Percentiles rank a stretch among this genome's conserved stretches.
Evolutionary conservation across 352 stramenopile genomes (phyloP).

Genomic region (Phytophthora pistaciae): DNA sequence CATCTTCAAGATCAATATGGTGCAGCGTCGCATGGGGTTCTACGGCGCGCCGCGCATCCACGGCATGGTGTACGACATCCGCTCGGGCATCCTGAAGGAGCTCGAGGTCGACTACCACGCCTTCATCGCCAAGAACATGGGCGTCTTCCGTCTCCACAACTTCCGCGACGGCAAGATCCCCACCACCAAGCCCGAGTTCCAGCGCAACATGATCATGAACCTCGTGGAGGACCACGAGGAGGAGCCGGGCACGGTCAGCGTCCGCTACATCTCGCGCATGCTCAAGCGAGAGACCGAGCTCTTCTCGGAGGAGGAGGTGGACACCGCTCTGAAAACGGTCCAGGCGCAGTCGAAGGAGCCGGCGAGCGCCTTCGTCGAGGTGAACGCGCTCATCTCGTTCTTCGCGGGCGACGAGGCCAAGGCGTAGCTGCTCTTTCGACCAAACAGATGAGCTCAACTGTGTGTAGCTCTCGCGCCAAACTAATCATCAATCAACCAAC

Average conservation of each 20-base stretch:
- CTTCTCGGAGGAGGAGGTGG: slow-evolving; percentile 59
- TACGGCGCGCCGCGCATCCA: slow-evolving; percentile 79
- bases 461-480: too few relatives aligned
- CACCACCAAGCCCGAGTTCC: slow-evolving; percentile 55
- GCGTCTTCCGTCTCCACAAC: slow-evolving; percentile 60
- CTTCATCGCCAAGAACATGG: slow-evolving; percentile 55
- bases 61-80: slow-evolving; percentile 78
- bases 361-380: slow-evolving; percentile 48
- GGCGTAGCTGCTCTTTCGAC: slow-evolving; percentile 16
- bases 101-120: slow-evolving; percentile 67
- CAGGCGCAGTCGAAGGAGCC: slow-evolving; percentile 39
- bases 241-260: slow-evolving; percentile 54
- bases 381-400: slow-evolving; percentile 49
- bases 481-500: too few relatives aligned
- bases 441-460: neutral
- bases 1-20: slow-evolving; percentile 89
- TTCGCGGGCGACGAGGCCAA: slow-evolving; percentile 32
- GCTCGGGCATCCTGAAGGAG: slow-evolving; percentile 65
- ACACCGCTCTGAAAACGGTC: slow-evolving; percentile 50
- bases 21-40: slow-evolving; percentile 72
- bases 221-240: slow-evolving; percentile 70
- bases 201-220: slow-evolving; percentile 64
- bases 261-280: slow-evolving; percentile 63
- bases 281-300: slow-evolving; percentile 67
- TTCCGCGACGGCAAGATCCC: slow-evolving; percentile 66